Evolutionary conservation across 345 rosid species (phyloP).

Genomic region (Excoecaria cochinchinensis): DNA sequence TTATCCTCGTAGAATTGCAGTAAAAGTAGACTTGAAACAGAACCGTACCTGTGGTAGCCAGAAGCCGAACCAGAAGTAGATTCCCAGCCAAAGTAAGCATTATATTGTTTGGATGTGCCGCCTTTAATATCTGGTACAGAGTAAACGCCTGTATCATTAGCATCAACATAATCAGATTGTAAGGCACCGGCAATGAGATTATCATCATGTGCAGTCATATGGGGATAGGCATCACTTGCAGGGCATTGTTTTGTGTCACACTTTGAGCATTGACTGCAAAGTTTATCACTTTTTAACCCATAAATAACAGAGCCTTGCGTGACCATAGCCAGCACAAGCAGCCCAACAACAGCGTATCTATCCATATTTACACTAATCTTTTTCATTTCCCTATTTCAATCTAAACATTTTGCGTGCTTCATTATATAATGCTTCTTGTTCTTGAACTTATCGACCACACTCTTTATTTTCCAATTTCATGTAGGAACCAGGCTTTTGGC

Average conservation of each 20-base stretch:
- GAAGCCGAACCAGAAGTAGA: slow-evolving; percentile 53
- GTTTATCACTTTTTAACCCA: slow-evolving; percentile 31
- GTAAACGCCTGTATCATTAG: slow-evolving; percentile 37
- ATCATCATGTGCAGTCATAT: slow-evolving; percentile 42
- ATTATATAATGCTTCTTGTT: not conserved
- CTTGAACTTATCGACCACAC: slow-evolving; percentile 19
- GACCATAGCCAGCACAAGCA: slow-evolving; percentile 10
- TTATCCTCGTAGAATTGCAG: too few relatives aligned
- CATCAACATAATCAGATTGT: slow-evolving; percentile 40
- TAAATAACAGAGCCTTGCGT: not conserved
- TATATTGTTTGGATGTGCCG: slow-evolving; percentile 31
- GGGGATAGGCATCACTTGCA: slow-evolving; percentile 45
- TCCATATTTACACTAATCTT: slow-evolving; percentile 13
- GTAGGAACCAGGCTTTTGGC: not conserved
- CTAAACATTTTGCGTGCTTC: not conserved
- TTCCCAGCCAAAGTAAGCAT: slow-evolving; percentile 55
- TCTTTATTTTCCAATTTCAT: slow-evolving; percentile 6
- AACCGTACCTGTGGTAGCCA: slow-evolving; percentile 42
- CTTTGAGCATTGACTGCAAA: slow-evolving; percentile 43
- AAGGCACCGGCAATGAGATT: slow-evolving; percentile 38
- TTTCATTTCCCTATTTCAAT: not conserved
- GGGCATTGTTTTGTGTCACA: slow-evolving; percentile 38
- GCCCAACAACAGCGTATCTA: not conserved
- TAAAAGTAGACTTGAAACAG: too few relatives aligned
- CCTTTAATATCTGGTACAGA: slow-evolving; percentile 45